These are phyloP conservation scores for Penicillium sp. DNA, from an alignment of 2,329 filamentous ascomycete species.

Conservation along the genomic window DNA sequence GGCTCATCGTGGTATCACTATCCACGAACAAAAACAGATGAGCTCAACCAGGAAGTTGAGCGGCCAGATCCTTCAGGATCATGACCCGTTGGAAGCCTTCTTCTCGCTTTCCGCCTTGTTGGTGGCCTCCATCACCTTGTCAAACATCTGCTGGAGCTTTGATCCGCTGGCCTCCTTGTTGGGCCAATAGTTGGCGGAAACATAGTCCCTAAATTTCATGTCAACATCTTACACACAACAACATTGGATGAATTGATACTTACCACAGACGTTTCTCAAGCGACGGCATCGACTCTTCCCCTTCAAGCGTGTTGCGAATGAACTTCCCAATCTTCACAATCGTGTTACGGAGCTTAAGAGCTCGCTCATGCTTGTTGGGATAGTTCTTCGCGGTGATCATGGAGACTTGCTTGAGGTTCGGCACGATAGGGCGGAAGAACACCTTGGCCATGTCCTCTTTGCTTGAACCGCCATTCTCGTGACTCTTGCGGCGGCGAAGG, in stretches of 20 bases:
- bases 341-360: constrained; percentile 50
- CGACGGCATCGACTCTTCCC: constrained; percentile 46
- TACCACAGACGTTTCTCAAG: constrained; percentile 55
- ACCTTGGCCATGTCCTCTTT: constrained; percentile 50
- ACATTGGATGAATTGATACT: constrained; percentile 24
- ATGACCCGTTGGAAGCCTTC: constrained; percentile 38
- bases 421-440: constrained; percentile 55
- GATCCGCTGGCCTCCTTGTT: constrained; percentile 50
- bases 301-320: constrained; percentile 48
- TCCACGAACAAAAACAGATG: constrained; percentile 10
- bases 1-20: not conserved
- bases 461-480: constrained; percentile 44
- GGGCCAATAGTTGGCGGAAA: constrained; percentile 53
- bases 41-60: not conserved
- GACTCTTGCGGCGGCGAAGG: constrained; percentile 43
- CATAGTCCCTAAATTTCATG: constrained; percentile 48
- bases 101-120: constrained; percentile 30
- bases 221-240: constrained; percentile 32
- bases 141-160: constrained; percentile 47
- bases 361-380: constrained; percentile 52
- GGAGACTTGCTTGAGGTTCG: constrained; percentile 51
- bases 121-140: constrained; percentile 43
- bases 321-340: constrained; percentile 55
- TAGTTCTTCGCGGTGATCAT: constrained; percentile 54
- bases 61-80: constrained; percentile 14